These are phyloP conservation scores for Phialocephala subalpina DNA, from an alignment of 2,329 filamentous ascomycete genomes.

Conservation along the genomic window DNA sequence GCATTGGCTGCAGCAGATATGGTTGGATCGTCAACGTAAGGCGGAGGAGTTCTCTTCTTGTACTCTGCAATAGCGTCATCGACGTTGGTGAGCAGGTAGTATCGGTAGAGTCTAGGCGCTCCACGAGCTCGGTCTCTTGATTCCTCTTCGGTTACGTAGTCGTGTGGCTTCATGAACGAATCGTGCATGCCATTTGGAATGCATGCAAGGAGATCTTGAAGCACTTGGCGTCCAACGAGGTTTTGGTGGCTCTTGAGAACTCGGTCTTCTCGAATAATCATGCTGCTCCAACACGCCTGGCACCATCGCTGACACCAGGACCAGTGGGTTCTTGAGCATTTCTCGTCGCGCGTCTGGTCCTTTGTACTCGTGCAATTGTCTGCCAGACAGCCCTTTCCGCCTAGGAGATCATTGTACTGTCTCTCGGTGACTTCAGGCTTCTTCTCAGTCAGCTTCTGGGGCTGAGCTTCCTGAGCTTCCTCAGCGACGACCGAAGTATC, in stretches of 20 bases:
- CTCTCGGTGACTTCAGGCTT: conserved; percentile 30
- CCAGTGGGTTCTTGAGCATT: conserved; percentile 41
- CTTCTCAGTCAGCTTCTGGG: background rate
- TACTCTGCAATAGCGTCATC: conserved; percentile 38
- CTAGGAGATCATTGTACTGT: conserved; percentile 41
- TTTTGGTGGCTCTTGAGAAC: conserved; percentile 38
- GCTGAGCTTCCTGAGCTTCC: background rate
- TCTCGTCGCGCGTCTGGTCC: conserved; percentile 27
- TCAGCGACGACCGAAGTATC: background rate
- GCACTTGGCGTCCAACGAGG: conserved; percentile 28
- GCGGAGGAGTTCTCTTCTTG: conserved; percentile 37
- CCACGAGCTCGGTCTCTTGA: conserved; percentile 26
- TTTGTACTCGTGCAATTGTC: conserved; percentile 25
- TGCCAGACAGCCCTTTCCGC: conserved; percentile 42
- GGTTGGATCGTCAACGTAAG: conserved; percentile 36
- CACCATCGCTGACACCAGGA: conserved; percentile 45
- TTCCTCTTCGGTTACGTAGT: conserved; percentile 37
- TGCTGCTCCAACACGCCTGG: conserved; percentile 37
- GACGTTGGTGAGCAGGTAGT: conserved; percentile 39
- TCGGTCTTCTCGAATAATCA: conserved; percentile 42
- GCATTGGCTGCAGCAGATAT: conserved; percentile 38
- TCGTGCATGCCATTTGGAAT: conserved; percentile 44
- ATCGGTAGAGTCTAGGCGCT: conserved; percentile 40
- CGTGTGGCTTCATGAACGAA: conserved; percentile 43
- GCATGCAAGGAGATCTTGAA: conserved; percentile 41